Evolutionary conservation across 495 filamentous ascomycete species (phyloP).

Genomic region (Annulohypoxylon stygium): DNA sequence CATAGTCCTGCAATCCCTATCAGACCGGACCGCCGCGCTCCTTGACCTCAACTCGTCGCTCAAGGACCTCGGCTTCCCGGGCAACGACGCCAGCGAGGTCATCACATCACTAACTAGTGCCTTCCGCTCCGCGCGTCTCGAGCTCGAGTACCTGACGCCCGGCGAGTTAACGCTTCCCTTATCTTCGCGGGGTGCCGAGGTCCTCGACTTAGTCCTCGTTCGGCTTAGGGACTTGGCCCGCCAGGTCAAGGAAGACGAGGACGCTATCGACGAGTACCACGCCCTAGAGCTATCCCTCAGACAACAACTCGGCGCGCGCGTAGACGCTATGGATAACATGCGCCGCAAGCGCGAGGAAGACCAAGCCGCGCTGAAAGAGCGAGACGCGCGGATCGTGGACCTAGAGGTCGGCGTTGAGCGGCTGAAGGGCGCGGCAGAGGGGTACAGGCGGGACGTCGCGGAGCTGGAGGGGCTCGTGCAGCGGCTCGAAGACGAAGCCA

Average conservation of each 20-base stretch:
- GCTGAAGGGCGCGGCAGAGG: constrained; percentile 70
- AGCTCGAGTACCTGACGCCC: constrained; percentile 75
- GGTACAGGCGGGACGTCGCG: constrained; percentile 73
- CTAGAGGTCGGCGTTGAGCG: constrained; percentile 70
- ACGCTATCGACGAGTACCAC: constrained; percentile 69
- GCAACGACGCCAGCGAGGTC: constrained; percentile 61
- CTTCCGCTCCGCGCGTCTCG: constrained; percentile 75
- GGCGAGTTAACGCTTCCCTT: constrained; percentile 68
- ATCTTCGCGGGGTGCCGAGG: constrained; percentile 59
- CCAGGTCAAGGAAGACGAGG: constrained; percentile 66
- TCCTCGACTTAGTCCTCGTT: constrained; percentile 60
- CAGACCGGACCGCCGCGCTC: constrained; percentile 57
- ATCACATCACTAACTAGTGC: constrained; percentile 63
- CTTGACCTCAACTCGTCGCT: constrained; percentile 56
- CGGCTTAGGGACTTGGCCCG: constrained; percentile 60
- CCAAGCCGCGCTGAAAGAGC: constrained; percentile 35
- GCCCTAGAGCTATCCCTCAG: constrained; percentile 59
- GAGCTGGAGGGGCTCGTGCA: constrained; percentile 72
- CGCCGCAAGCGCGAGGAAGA: constrained; percentile 58
- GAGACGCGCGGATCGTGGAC: constrained; percentile 65
- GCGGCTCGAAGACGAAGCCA: constrained; percentile 69
- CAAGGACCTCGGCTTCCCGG: constrained; percentile 67
- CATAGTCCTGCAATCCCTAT: constrained; percentile 53
- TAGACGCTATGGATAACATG: constrained; percentile 57
- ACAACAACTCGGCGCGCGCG: constrained; percentile 61